phyloP scores from a whole-genome alignment of 345 rosid genomes.

The Trapa bicornis region DNA sequence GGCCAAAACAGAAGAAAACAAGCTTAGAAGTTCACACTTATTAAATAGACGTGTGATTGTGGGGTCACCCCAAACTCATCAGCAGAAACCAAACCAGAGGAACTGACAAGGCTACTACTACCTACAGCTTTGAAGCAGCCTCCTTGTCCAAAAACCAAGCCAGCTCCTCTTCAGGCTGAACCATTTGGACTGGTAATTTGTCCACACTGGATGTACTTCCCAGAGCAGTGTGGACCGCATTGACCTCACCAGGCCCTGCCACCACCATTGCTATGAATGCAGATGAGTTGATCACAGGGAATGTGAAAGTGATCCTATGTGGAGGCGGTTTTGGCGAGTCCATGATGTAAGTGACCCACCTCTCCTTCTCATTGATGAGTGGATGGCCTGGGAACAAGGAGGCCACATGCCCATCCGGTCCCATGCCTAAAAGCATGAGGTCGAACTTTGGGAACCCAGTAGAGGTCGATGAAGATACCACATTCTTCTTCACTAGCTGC shows the following conservation, averaged over 20 bases:
- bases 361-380: constrained; percentile 40
- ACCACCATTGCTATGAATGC: constrained; percentile 58
- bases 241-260: constrained; percentile 54
- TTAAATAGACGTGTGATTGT: no score
- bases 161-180: constrained; percentile 55
- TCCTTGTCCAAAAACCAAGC: constrained; percentile 74
- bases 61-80: no score
- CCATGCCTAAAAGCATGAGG: constrained; percentile 79
- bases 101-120: neutral
- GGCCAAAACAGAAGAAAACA: no score
- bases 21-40: no score
- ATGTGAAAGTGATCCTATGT: constrained; percentile 68
- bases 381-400: constrained; percentile 70
- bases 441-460: constrained; percentile 70
- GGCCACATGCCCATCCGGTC: constrained; percentile 87
- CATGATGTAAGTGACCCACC: constrained; percentile 61
- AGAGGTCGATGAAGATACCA: constrained; percentile 29
- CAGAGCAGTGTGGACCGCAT: constrained; percentile 39
- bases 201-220: constrained; percentile 22
- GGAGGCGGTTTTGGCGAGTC: constrained; percentile 87
- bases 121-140: constrained; percentile 58
- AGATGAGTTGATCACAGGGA: constrained; percentile 77
- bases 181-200: constrained; percentile 43
- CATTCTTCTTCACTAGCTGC: constrained; percentile 33
- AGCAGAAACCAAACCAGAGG: neutral